phyloP scores from a whole-genome alignment of 345 rosid genomes.

The Eucalyptus leucophloia region DNA sequence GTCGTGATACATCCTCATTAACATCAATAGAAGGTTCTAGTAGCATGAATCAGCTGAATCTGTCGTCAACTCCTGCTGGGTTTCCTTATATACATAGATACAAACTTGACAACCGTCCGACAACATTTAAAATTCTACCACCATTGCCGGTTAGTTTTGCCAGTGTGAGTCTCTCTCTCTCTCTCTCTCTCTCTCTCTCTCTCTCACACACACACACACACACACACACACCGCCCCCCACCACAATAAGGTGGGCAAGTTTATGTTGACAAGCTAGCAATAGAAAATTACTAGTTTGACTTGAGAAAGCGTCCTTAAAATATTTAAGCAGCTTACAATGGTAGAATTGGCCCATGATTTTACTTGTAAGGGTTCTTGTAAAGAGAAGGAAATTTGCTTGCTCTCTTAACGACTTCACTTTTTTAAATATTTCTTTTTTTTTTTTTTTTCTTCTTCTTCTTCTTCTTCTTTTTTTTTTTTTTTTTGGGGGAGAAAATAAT shows the following conservation, averaged over 20 bases:
- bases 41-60: conserved; percentile 27
- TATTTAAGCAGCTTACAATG: background rate
- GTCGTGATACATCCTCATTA: conserved; percentile 18
- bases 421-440: background rate
- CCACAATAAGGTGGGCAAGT: background rate
- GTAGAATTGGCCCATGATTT: background rate
- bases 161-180: conserved; percentile 41
- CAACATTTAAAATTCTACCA: conserved; percentile 52
- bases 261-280: background rate
- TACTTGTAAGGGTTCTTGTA: background rate
- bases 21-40: conserved; percentile 20
- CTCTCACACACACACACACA: too few relatives aligned
- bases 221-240: too few relatives aligned
- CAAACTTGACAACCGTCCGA: conserved; percentile 81
- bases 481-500: background rate
- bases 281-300: background rate
- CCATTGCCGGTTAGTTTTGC: conserved; percentile 77
- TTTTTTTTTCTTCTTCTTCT: background rate
- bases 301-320: background rate
- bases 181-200: background rate
- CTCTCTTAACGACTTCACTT: background rate
- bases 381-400: background rate
- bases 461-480: background rate
- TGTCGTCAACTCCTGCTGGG: conserved; percentile 13
- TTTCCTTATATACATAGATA: conserved; percentile 37